Percentiles rank a stretch among this genome's conserved stretches.
phyloP scores from a whole-genome alignment of 2,329 filamentous ascomycete genomes.

The Beauveria scarabaeidicola region DNA sequence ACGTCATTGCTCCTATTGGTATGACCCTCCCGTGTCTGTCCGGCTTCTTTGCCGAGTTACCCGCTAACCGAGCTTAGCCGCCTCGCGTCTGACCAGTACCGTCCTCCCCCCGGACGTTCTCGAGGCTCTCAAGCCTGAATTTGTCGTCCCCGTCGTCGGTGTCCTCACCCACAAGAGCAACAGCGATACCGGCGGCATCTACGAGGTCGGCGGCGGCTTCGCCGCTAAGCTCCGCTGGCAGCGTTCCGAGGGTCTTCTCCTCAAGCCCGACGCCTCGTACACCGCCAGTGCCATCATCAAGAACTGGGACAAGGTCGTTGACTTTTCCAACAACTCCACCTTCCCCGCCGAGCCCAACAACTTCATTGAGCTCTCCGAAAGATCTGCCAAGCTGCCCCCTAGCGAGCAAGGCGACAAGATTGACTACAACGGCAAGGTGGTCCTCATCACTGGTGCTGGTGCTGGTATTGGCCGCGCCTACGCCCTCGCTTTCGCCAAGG shows the following conservation, averaged over 20 bases:
- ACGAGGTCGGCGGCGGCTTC: constrained; percentile 88
- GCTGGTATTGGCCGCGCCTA: constrained; percentile 89
- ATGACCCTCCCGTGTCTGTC: constrained; percentile 15
- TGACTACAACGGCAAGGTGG: constrained; percentile 78
- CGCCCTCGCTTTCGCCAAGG: constrained; percentile 75
- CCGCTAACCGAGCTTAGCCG: constrained; percentile 44
- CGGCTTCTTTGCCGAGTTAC: not conserved
- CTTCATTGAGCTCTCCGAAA: constrained; percentile 77
- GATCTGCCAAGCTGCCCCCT: constrained; percentile 67
- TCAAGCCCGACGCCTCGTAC: constrained; percentile 81
- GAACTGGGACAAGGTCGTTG: constrained; percentile 80
- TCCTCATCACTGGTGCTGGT: constrained; percentile 78
- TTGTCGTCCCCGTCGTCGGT: constrained; percentile 89
- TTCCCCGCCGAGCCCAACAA: constrained; percentile 81
- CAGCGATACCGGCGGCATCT: constrained; percentile 81
- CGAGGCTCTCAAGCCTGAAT: constrained; percentile 78
- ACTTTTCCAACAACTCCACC: constrained; percentile 70
- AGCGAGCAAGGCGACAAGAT: constrained; percentile 66
- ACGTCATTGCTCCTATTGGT: constrained; percentile 84
- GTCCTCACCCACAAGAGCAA: constrained; percentile 81
- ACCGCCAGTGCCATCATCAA: constrained; percentile 81
- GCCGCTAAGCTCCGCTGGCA: constrained; percentile 93
- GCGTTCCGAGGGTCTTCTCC: constrained; percentile 76
- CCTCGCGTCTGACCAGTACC: constrained; percentile 90
- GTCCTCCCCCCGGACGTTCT: constrained; percentile 92